These are phyloP conservation scores for Fomitopsis pinicola DNA, from an alignment of 1,284 basidiomycete species.

Conservation along the genomic window DNA sequence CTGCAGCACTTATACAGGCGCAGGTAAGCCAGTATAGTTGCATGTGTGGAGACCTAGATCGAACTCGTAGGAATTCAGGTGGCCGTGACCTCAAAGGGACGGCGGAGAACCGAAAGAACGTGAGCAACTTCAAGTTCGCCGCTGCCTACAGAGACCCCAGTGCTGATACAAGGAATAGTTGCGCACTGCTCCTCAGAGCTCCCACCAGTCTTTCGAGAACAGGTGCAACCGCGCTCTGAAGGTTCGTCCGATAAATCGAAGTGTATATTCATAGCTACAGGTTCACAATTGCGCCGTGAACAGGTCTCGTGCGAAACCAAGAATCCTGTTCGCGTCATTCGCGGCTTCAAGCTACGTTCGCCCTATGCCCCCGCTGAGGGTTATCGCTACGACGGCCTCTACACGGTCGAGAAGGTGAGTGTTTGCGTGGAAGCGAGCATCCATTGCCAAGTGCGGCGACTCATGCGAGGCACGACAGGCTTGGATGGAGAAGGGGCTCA, in stretches of 20 bases:
- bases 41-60: not conserved
- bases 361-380: slow-evolving; percentile 70
- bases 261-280: not conserved
- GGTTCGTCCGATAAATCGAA: slow-evolving; percentile 30
- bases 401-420: slow-evolving; percentile 66
- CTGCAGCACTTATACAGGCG: slow-evolving; percentile 69
- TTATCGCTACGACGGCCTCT: slow-evolving; percentile 84
- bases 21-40: slow-evolving; percentile 36
- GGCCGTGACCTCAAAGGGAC: slow-evolving; percentile 82
- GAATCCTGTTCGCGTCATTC: slow-evolving; percentile 78
- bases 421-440: not conserved
- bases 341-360: slow-evolving; percentile 74
- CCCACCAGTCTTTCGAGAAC: slow-evolving; percentile 74
- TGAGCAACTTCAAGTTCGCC: slow-evolving; percentile 26
- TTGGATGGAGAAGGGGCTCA: slow-evolving; percentile 67
- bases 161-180: slow-evolving; percentile 41
- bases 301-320: slow-evolving; percentile 67
- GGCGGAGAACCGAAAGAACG: slow-evolving; percentile 71
- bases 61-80: slow-evolving; percentile 34
- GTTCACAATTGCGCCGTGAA: not conserved
- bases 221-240: slow-evolving; percentile 63
- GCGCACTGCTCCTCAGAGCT: slow-evolving; percentile 79
- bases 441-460: not conserved
- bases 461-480: slow-evolving; percentile 35
- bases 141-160: not conserved